Conservation (phyloP, 2,329 filamentous ascomycete species). For the Cladorrhinum sp. region DNA sequence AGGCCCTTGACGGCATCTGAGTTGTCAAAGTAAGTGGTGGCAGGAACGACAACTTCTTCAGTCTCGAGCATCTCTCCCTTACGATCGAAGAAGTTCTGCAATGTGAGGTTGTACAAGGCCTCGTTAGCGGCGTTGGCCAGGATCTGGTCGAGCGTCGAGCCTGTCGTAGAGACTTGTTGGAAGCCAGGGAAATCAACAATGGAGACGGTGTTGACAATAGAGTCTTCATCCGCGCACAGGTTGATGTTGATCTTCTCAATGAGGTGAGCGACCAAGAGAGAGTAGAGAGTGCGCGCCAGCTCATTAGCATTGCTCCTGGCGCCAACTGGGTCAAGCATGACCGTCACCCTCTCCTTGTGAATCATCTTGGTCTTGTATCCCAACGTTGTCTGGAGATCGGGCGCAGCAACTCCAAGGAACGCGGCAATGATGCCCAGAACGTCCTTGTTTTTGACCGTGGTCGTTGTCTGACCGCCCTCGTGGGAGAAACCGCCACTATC, state of each 20-base stretch:
- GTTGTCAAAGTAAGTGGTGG: conserved; percentile 97
- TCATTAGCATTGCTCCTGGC: conserved; percentile 92
- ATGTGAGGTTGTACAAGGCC: conserved; percentile 84
- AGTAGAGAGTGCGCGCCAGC: conserved; percentile 88
- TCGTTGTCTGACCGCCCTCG: conserved; percentile 83
- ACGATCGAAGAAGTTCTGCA: conserved; percentile 94
- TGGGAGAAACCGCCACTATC: conserved; percentile 96
- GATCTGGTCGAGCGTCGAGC: conserved; percentile 84
- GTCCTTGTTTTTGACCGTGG: conserved; percentile 90
- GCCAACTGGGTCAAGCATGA: conserved; percentile 92
- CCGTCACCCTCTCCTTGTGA: conserved; percentile 92
- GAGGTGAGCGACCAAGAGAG: conserved; percentile 87
- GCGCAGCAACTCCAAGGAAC: conserved; percentile 82
- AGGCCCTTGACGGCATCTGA: conserved; percentile 89
- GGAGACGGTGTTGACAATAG: conserved; percentile 88
- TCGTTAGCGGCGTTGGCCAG: conserved; percentile 93
- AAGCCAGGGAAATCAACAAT: conserved; percentile 97
- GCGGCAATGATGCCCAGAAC: conserved; percentile 80
- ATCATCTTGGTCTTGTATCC: conserved; percentile 97
- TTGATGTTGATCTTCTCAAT: conserved; percentile 90
- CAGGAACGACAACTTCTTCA: conserved; percentile 84
- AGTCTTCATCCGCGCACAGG: conserved; percentile 81
- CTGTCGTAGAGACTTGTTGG: conserved; percentile 76
- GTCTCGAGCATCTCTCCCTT: conserved; percentile 91
- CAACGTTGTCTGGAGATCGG: conserved; percentile 81